phyloP scores from a whole-genome alignment of 192 early-diverging fungal species.

The Coemansia sp. region DNA sequence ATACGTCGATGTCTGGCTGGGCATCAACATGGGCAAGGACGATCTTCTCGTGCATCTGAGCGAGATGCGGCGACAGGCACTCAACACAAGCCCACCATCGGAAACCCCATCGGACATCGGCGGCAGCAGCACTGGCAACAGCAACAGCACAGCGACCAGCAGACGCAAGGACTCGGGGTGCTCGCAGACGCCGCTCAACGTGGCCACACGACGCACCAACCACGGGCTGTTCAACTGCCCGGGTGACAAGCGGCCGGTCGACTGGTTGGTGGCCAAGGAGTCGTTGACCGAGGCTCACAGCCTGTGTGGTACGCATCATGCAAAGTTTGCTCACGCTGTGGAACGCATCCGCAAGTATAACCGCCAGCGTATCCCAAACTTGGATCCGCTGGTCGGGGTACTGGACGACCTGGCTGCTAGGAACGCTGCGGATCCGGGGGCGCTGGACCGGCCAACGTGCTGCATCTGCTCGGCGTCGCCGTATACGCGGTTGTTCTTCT shows the following conservation, averaged over 20 bases:
- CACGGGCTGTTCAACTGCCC: conserved; percentile 52
- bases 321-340: conserved; percentile 37
- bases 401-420: conserved; percentile 26
- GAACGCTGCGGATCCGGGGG: conserved; percentile 18
- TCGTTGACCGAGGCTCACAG: conserved; percentile 27
- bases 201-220: conserved; percentile 22
- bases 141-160: not conserved
- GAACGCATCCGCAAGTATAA: conserved; percentile 33
- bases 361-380: conserved; percentile 16
- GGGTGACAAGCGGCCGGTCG: conserved; percentile 15
- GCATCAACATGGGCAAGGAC: conserved; percentile 35
- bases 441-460: conserved; percentile 32
- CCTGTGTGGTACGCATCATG: conserved; percentile 32
- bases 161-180: conserved; percentile 46
- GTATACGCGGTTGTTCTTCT: conserved; percentile 50
- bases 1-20: conserved; percentile 52
- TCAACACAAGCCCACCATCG: conserved; percentile 39
- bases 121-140: conserved; percentile 7
- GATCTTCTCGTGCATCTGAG: conserved; percentile 45
- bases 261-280: conserved; percentile 51
- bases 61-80: conserved; percentile 45
- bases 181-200: conserved; percentile 4
- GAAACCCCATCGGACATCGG: conserved; percentile 15
- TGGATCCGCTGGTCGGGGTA: conserved; percentile 24
- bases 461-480: conserved; percentile 45